Base-by-base conservation (phyloP, 805 yeast genomes). In the Maudiozyma serrabonitensis region DNA sequence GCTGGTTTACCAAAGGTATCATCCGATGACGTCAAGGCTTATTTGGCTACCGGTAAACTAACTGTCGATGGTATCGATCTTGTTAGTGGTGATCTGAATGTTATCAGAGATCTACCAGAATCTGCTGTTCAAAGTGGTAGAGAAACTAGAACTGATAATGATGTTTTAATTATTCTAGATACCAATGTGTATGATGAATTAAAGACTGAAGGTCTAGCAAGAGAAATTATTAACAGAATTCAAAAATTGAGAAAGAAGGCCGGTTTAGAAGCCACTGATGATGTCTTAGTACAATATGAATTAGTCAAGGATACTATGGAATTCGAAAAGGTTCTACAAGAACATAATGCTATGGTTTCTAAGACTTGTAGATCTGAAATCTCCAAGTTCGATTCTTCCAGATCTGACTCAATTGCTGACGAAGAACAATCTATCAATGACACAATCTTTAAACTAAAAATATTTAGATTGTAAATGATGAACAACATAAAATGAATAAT, bases 181-280 rank as follows among this genome's bases (percentile, higher is more conserved):
- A 84, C 87, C 56, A 87, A 84, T 58, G 71, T 89, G 49, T 84
- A 93, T 65, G 87, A 88, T 41, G 96, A 90, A 59, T 76, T 91
- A 68, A 83, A 84, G 72, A 82, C 87, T 45, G 98, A 93, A 74
- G 98, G 98, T 68, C 75, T 87, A 60, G 96, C 96, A 6, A 87
- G 99, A 75, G 98, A 93, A 70, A 77, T 93, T 64, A 80, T 93
- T 63, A 93, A 93, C 79, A 89, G 99, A 72, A 88, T 93, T 58
- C 99, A 93, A 77, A 84, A 96, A 69, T 80, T 90, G 66, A 85
- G 99, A 73, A 93, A 93, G 84, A 89, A 90, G 78, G 89, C 87
- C 55, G 95, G 96, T 34, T 76, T 93, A 63, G 86, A 86, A 64
- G 90, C 95, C 54, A 91, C 97, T 43, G 99, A 93, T 66, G 99